Base-by-base conservation (phyloP, 139 green algal species). In the Chlorella sorokiniana region DNA sequence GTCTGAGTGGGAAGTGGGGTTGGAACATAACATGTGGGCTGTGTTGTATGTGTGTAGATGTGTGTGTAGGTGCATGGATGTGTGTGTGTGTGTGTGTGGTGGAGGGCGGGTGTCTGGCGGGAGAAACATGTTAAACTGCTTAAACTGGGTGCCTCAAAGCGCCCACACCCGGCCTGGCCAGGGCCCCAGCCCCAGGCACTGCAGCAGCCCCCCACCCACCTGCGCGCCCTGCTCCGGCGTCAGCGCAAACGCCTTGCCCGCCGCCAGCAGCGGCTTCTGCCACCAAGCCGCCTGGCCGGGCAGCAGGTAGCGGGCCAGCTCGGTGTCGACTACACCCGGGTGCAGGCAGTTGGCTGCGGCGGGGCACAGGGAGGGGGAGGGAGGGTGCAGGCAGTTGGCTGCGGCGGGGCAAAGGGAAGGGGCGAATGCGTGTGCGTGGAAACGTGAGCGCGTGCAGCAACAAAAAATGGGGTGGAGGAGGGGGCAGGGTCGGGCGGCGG, bases 291-390 rank as follows among this genome's bases (percentile, higher is more conserved):
- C 31, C 54, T 69, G 31, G 7, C 69, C 73, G 14, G 73, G 73
- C 73, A 79, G 73, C 73, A 79, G 54, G 73, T 79, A 79, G 18
- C 73, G 73, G 22, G 54, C 54, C 23, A 98, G 89, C 83, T 97
- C 93, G 2, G 95, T 98, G n/a, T 85, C 76, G 10, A 98, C 94
- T 1, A 95, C 89, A 0, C 95, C 95, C 2, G 95, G 95, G 85
- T 96, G 93, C 52, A 98, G 83, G 29, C 83, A 70, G 85, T 98
- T 97, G 31, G 79, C 89, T 45, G 88, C 92, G 25, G 91, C 22
- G 7, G 23, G 18, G 11, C 3, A n/a, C 11, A 33, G 22, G 27
- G 22, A 2, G 6, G n/a, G 27, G n/a, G 29, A 31, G 4, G 33
- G 33, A 41, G 33, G 63, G 33, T 35, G 59, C 27, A 31, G 14